phyloP scores from a whole-genome alignment of 768 basidiomycete genomes.

The Strobilomyces echinocephalus region DNA sequence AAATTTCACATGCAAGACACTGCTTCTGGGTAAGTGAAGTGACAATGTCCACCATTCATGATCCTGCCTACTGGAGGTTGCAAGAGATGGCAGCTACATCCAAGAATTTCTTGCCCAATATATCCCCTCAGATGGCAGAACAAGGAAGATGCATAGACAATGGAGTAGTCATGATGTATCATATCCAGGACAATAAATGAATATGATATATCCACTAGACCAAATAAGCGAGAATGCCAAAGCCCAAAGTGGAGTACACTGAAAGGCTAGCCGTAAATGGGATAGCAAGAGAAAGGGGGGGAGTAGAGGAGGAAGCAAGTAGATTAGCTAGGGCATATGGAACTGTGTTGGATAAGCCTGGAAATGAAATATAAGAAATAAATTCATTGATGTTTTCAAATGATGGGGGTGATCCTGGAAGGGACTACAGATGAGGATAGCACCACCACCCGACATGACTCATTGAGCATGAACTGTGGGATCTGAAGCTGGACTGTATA shows the following conservation, averaged over 20 bases:
- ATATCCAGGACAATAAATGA: constrained; percentile 88
- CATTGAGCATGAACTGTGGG: too few species aligned
- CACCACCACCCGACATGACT: too few species aligned
- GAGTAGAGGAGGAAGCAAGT: neutral
- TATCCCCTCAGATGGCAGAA: constrained; percentile 56
- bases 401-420: constrained; percentile 5
- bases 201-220: constrained; percentile 89
- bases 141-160: constrained; percentile 30
- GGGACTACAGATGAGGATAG: constrained; percentile 5
- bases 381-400: constrained; percentile 1
- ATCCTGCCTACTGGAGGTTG: constrained; percentile 69
- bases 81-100: constrained; percentile 87
- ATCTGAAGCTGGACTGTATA: too few species aligned
- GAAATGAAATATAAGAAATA: constrained; percentile 1
- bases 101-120: constrained; percentile 67
- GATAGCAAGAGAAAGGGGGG: constrained; percentile 11
- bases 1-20: constrained; percentile 66
- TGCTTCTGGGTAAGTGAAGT: constrained; percentile 58
- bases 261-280: constrained; percentile 41
- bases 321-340: constrained; percentile 5
- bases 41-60: constrained; percentile 48
- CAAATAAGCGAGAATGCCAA: constrained; percentile 84
- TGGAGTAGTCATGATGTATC: constrained; percentile 73
- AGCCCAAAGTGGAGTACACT: constrained; percentile 87
- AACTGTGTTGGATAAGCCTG: constrained; percentile 2